Percentiles rank a stretch among this genome's conserved stretches.
These are phyloP conservation scores for Exophiala calicioides DNA, from an alignment of 2,329 filamentous ascomycete species.

Conservation along the genomic window DNA sequence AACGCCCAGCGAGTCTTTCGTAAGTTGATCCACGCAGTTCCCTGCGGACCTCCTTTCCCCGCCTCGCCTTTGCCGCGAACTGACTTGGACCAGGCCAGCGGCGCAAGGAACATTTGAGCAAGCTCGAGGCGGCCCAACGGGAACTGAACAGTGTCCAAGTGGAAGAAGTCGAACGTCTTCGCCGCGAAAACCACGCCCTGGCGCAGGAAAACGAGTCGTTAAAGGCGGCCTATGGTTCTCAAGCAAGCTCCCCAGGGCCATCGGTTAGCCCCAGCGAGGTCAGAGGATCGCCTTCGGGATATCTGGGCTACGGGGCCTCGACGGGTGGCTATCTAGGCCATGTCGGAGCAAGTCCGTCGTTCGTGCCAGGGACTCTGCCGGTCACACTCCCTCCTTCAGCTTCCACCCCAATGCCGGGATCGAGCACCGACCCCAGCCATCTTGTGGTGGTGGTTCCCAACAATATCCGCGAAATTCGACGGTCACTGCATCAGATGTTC, in stretches of 20 bases:
- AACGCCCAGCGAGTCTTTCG: constrained; percentile 49
- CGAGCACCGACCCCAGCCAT: constrained; percentile 22
- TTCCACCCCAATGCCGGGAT: constrained; percentile 20
- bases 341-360: constrained; percentile 12
- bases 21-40: constrained; percentile 33
- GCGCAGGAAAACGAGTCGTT: constrained; percentile 44
- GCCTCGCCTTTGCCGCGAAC: constrained; percentile 7
- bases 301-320: constrained; percentile 23
- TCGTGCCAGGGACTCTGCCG: constrained; percentile 7
- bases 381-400: constrained; percentile 18
- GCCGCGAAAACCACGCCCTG: constrained; percentile 44
- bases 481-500: constrained; percentile 39
- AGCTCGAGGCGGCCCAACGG: constrained; percentile 45
- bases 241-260: constrained; percentile 33
- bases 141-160: constrained; percentile 42
- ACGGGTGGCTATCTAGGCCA: constrained; percentile 22
- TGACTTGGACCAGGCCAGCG: constrained; percentile 40
- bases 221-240: constrained; percentile 38
- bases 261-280: constrained; percentile 29
- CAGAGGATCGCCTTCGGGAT: constrained; percentile 30
- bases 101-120: constrained; percentile 48
- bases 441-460: constrained; percentile 37
- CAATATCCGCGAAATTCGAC: constrained; percentile 39
- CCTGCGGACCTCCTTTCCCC: constrained; percentile 1
- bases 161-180: constrained; percentile 45